These are phyloP conservation scores for Bocquillonia castaneifolia DNA, from an alignment of 441 rosid genomes.

Conservation along the genomic window DNA sequence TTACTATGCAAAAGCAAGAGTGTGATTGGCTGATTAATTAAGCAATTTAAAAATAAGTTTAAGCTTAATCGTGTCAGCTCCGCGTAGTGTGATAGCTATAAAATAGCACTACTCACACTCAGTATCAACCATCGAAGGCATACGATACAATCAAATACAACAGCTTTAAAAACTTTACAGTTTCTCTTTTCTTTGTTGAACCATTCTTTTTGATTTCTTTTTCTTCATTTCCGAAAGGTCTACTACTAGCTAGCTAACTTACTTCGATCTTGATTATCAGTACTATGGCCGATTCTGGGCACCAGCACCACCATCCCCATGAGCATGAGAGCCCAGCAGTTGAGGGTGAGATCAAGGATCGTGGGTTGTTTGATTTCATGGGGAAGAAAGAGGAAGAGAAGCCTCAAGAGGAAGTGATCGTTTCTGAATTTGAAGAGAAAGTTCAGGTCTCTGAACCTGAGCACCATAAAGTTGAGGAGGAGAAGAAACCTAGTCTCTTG, in stretches of 20 bases:
- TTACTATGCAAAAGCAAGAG: constrained; percentile 9
- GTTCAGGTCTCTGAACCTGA: constrained; percentile 41
- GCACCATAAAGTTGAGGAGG: constrained; percentile 33
- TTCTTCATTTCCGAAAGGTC: neutral
- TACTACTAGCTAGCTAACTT: no score
- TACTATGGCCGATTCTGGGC: constrained; percentile 37
- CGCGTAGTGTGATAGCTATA: constrained; percentile 39
- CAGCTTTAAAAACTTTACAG: neutral
- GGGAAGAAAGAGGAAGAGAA: constrained; percentile 53
- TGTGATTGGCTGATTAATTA: neutral
- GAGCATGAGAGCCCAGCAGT: constrained; percentile 32
- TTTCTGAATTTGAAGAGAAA: constrained; percentile 52
- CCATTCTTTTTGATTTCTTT: neutral
- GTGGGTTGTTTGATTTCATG: constrained; percentile 69
- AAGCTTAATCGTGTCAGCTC: constrained; percentile 27
- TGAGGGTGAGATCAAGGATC: constrained; percentile 40
- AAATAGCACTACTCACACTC: neutral
- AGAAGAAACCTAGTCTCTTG: constrained; percentile 46
- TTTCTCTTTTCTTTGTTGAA: neutral
- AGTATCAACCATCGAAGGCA: neutral
- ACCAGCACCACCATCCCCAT: constrained; percentile 34
- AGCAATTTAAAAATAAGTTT: neutral
- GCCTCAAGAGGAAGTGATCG: constrained; percentile 51
- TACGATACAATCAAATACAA: neutral
- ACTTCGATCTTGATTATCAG: neutral